Percentiles rank a stretch among this genome's conserved stretches.
phyloP scores from a whole-genome alignment of 2,329 filamentous ascomycete species.

The Didymosphaeria variabile region DNA sequence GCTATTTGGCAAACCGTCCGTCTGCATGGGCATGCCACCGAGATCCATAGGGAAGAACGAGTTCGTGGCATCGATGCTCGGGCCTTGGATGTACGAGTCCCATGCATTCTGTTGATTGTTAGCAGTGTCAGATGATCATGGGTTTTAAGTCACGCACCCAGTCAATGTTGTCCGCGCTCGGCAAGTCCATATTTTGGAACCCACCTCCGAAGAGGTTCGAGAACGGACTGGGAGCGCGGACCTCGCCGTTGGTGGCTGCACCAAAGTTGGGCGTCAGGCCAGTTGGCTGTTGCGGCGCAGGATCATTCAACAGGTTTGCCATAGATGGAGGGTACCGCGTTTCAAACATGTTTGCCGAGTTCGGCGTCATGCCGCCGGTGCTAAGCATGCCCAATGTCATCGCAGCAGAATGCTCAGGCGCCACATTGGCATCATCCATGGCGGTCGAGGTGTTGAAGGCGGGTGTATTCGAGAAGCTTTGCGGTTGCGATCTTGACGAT shows the following conservation, averaged over 20 bases:
- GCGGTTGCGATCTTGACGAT: slow-evolving; percentile 37
- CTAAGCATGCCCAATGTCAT: slow-evolving; percentile 77
- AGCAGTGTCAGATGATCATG: slow-evolving; percentile 14
- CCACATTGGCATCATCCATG: slow-evolving; percentile 64
- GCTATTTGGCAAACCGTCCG: slow-evolving; percentile 34
- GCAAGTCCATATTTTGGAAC: slow-evolving; percentile 64
- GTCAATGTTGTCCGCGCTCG: slow-evolving; percentile 62
- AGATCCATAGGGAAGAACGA: slow-evolving; percentile 57
- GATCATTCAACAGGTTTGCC: slow-evolving; percentile 50
- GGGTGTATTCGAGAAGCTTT: slow-evolving; percentile 42
- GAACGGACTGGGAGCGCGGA: slow-evolving; percentile 62
- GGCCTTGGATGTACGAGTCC: slow-evolving; percentile 74
- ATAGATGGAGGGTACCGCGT: slow-evolving; percentile 50
- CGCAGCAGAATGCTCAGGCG: slow-evolving; percentile 70
- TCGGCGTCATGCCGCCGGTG: slow-evolving; percentile 67
- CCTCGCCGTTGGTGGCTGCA: slow-evolving; percentile 47
- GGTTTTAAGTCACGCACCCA: slow-evolving; percentile 62
- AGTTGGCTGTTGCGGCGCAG: slow-evolving; percentile 39
- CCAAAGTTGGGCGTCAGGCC: slow-evolving; percentile 48
- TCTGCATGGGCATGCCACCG: slow-evolving; percentile 44
- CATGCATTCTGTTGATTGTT: slow-evolving; percentile 61
- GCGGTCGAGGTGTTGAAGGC: slow-evolving; percentile 39
- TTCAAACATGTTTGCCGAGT: slow-evolving; percentile 53
- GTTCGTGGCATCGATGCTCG: slow-evolving; percentile 53
- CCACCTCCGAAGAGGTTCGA: slow-evolving; percentile 62